Percentiles rank a stretch among this genome's conserved stretches.
These are phyloP conservation scores for Paramecium caudatum DNA, from an alignment of 73 alveolate species.

Conservation along the genomic window DNA sequence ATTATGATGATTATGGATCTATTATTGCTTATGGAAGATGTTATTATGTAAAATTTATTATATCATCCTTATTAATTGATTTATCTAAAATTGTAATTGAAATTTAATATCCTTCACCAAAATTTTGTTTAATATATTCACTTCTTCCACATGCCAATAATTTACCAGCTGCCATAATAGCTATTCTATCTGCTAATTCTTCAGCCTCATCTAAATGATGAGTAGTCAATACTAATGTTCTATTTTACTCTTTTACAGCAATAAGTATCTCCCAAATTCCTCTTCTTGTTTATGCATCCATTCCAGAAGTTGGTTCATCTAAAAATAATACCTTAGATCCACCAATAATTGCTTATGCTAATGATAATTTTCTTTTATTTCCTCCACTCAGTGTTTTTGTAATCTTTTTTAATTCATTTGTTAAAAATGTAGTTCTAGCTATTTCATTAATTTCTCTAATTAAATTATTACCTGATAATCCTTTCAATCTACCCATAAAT, in stretches of 20 bases:
- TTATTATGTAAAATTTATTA: neutral
- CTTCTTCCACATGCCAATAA: slow-evolving; percentile 82
- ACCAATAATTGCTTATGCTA: slow-evolving; percentile 95
- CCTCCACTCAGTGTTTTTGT: slow-evolving; percentile 94
- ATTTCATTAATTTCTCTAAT: slow-evolving; percentile 78
- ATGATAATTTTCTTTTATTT: slow-evolving; percentile 92
- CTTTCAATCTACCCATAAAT: slow-evolving; percentile 84
- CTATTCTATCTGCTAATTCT: slow-evolving; percentile 89
- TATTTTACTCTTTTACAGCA: slow-evolving; percentile 76
- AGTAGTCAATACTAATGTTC: slow-evolving; percentile 89
- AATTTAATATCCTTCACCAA: slow-evolving; percentile 93
- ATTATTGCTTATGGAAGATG: slow-evolving; percentile 2
- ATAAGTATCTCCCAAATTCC: slow-evolving; percentile 95
- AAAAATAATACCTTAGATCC: slow-evolving; percentile 91
- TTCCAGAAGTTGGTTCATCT: slow-evolving; percentile 98
- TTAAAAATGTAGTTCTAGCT: slow-evolving; percentile 83
- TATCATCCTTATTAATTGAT: neutral
- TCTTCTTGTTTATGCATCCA: slow-evolving; percentile 96
- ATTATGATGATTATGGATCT: slow-evolving; percentile 53
- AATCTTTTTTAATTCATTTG: slow-evolving; percentile 75
- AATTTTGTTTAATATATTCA: slow-evolving; percentile 82
- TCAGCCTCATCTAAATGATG: slow-evolving; percentile 96
- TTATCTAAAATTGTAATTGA: slow-evolving; percentile 73
- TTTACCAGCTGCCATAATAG: slow-evolving; percentile 89
- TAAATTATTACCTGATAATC: neutral